phyloP scores from a whole-genome alignment of 2,329 filamentous ascomycete genomes.

The Septoria linicola region DNA sequence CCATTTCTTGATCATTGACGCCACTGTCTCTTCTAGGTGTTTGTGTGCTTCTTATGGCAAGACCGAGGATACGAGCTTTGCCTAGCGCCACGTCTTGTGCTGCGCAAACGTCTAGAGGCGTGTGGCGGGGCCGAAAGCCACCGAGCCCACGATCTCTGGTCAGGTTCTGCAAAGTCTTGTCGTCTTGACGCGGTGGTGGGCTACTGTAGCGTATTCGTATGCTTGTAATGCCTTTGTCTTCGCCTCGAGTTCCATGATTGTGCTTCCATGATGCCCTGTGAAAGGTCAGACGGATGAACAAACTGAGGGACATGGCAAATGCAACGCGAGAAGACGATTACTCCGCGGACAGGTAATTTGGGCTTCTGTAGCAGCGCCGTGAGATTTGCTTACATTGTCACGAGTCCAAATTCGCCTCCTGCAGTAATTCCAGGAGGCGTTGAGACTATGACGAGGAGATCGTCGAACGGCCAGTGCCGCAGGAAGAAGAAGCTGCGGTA shows the following conservation, averaged over 20 bases:
- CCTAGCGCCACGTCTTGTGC: conserved; percentile 25
- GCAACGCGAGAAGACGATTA: too few relatives aligned
- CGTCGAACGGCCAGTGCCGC: too few relatives aligned
- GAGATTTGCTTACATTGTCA: too few relatives aligned
- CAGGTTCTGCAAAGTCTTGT: conserved; percentile 13
- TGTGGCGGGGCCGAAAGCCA: conserved; percentile 22
- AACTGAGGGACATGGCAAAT: too few relatives aligned
- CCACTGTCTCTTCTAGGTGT: conserved; percentile 25
- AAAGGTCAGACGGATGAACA: neutral
- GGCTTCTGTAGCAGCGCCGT: too few relatives aligned
- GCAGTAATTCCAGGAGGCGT: too few relatives aligned
- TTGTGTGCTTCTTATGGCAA: conserved; percentile 19
- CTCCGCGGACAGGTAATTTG: too few relatives aligned
- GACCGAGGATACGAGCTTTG: conserved; percentile 19
- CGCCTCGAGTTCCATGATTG: conserved; percentile 9
- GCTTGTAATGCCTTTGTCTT: conserved; percentile 18
- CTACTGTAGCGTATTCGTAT: conserved; percentile 25
- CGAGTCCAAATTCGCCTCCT: too few relatives aligned
- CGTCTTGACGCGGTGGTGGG: conserved; percentile 19
- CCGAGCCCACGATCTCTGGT: conserved; percentile 14
- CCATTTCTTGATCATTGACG: conserved; percentile 2
- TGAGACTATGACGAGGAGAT: too few relatives aligned
- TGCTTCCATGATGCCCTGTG: conserved; percentile 4
- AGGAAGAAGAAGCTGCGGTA: too few relatives aligned
- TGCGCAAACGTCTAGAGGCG: conserved; percentile 23